Conservation (phyloP, 306 rosid species). For the Comarum palustre region DNA sequence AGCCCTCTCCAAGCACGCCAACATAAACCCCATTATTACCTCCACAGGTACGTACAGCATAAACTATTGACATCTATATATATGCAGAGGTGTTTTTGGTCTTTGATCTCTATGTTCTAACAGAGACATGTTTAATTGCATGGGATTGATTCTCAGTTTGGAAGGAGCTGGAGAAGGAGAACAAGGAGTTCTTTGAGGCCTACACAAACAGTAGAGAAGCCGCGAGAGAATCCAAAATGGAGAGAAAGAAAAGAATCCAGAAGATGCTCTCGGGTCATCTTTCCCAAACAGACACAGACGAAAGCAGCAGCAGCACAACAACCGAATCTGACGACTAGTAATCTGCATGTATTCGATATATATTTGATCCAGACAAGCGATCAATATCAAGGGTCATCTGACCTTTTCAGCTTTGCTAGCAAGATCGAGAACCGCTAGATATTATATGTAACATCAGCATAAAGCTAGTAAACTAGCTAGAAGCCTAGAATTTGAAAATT, state of each 20-base stretch:
- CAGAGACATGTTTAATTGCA: background rate
- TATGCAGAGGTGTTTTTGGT: background rate
- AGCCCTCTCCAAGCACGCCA: slow-evolving; percentile 87
- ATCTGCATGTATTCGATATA: slow-evolving; percentile 13
- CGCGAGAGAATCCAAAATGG: slow-evolving; percentile 26
- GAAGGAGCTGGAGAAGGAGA: slow-evolving; percentile 92
- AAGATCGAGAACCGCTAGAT: background rate
- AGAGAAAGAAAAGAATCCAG: slow-evolving; percentile 39
- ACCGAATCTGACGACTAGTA: slow-evolving; percentile 4
- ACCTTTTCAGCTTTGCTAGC: background rate
- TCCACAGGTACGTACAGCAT: slow-evolving; percentile 52
- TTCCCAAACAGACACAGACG: slow-evolving; percentile 7
- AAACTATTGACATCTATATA: background rate
- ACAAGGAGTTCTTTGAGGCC: slow-evolving; percentile 81
- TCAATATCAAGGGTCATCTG: background rate
- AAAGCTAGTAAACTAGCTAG: background rate
- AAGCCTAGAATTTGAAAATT: no score
- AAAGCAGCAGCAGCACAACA: background rate
- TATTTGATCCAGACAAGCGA: slow-evolving; percentile 30
- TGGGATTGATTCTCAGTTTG: slow-evolving; percentile 48
- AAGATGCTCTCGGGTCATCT: slow-evolving; percentile 35
- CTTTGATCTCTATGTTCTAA: background rate
- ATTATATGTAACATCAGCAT: background rate
- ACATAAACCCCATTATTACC: slow-evolving; percentile 78
- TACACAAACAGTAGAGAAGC: slow-evolving; percentile 43